A percentile compares a stretch with the other conserved stretches of the same genome.
phyloP scores from a whole-genome alignment of 2,329 filamentous ascomycete genomes.

The Lachnellula cervina region DNA sequence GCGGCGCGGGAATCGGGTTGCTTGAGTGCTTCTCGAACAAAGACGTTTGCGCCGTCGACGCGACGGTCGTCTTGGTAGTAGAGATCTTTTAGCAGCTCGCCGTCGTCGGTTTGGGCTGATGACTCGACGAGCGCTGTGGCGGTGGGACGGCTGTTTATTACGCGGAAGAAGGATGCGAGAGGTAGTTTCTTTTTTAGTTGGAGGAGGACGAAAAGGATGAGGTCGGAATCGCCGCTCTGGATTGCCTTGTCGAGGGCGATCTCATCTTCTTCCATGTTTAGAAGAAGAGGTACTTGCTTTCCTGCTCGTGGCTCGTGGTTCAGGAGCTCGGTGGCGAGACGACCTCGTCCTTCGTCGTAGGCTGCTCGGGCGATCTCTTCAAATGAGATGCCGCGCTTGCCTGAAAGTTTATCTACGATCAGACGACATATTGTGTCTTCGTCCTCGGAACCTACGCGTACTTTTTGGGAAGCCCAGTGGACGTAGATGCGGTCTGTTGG shows the following conservation, averaged over 20 bases:
- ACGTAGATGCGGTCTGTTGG: slow-evolving; percentile 89
- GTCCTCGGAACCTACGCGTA: slow-evolving; percentile 75
- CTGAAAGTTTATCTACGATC: slow-evolving; percentile 80
- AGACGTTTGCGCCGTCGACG: slow-evolving; percentile 80
- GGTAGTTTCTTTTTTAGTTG: slow-evolving; percentile 87
- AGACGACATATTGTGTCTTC: slow-evolving; percentile 83
- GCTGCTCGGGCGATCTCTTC: slow-evolving; percentile 89
- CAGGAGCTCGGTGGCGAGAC: slow-evolving; percentile 84
- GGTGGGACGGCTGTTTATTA: slow-evolving; percentile 77
- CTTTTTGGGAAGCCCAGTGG: slow-evolving; percentile 95
- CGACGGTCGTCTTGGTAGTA: slow-evolving; percentile 97
- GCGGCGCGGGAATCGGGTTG: slow-evolving; percentile 66
- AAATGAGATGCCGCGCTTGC: slow-evolving; percentile 90
- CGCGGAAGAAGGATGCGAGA: slow-evolving; percentile 85
- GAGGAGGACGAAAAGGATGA: slow-evolving; percentile 84
- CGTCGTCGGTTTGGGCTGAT: slow-evolving; percentile 70
- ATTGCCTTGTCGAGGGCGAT: slow-evolving; percentile 95
- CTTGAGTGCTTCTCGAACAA: slow-evolving; percentile 75
- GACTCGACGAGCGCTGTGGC: slow-evolving; percentile 88
- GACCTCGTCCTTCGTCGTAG: slow-evolving; percentile 85
- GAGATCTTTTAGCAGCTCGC: slow-evolving; percentile 81
- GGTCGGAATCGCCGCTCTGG: slow-evolving; percentile 89
- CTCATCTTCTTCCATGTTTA: slow-evolving; percentile 94
- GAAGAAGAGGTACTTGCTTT: slow-evolving; percentile 88
- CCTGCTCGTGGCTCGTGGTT: slow-evolving; percentile 92